Percentiles rank a stretch among this genome's conserved stretches.
Conservation (phyloP, 495 filamentous ascomycete species). For the Astrothelium macrocarpum region DNA sequence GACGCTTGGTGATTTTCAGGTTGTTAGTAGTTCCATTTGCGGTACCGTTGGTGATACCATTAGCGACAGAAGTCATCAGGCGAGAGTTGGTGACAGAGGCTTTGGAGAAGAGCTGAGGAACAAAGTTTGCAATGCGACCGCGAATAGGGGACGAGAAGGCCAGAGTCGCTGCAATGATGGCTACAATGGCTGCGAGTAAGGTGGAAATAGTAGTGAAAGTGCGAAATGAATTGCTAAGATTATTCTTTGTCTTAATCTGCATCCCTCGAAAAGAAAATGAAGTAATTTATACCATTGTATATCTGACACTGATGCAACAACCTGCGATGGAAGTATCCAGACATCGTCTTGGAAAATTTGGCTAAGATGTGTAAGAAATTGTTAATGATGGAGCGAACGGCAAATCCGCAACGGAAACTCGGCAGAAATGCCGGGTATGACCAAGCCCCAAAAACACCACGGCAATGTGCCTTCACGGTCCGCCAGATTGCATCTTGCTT, state of each 20-base stretch:
- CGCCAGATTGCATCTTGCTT: no score
- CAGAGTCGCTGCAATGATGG: constrained; percentile 29
- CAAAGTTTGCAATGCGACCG: constrained; percentile 13
- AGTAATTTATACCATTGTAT: not conserved
- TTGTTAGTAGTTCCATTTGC: constrained; percentile 3
- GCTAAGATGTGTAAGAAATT: not conserved
- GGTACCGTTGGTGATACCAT: constrained; percentile 17
- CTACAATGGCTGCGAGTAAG: constrained; percentile 13
- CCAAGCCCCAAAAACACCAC: no score
- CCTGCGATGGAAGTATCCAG: not conserved
- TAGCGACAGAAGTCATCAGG: constrained; percentile 23
- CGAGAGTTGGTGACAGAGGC: constrained; percentile 5
- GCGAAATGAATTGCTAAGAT: not conserved
- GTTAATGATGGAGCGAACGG: not conserved
- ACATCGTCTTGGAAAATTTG: not conserved
- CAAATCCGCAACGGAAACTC: not conserved
- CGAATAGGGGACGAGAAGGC: constrained; percentile 27
- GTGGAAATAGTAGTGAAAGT: not conserved
- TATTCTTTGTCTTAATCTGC: not conserved
- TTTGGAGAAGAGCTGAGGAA: constrained; percentile 14
- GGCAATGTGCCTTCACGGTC: no score
- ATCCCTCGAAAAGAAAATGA: not conserved
- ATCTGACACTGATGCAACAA: not conserved
- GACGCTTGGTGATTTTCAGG: constrained; percentile 31
- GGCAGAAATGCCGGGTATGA: not conserved